Percentiles rank a stretch among this genome's conserved stretches.
Evolutionary conservation across 129 eudicot species (phyloP).

Genomic region (Flaveria trinervia): DNA sequence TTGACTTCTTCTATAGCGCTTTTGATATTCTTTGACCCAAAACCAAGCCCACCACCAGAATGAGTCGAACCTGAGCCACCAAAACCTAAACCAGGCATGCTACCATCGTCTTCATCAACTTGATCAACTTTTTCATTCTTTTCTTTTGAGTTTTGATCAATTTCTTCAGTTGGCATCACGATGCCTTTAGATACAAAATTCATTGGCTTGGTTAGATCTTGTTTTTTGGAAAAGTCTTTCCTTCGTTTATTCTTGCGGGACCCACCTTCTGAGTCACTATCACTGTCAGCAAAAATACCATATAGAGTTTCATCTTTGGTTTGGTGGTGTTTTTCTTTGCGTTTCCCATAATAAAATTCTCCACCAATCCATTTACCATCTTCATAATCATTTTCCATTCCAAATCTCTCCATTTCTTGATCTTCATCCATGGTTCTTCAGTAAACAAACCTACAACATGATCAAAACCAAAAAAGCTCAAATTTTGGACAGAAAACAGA

Average conservation of each 20-base stretch:
- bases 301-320: slow-evolving; percentile 76
- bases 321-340: slow-evolving; percentile 61
- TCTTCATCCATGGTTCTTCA: slow-evolving; percentile 62
- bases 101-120: slow-evolving; percentile 41
- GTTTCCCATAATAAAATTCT: slow-evolving; percentile 66
- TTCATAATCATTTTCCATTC: slow-evolving; percentile 85
- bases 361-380: slow-evolving; percentile 82
- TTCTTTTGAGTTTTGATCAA: slow-evolving; percentile 48
- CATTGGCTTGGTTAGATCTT: slow-evolving; percentile 70
- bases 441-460: slow-evolving; percentile 27
- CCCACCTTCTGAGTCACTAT: slow-evolving; percentile 57
- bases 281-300: slow-evolving; percentile 75
- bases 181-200: slow-evolving; percentile 65
- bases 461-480: slow-evolving; percentile 5
- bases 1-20: slow-evolving; percentile 22
- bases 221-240: slow-evolving; percentile 47
- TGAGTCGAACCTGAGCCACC: slow-evolving; percentile 29
- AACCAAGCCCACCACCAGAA: slow-evolving; percentile 45
- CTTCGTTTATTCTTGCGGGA: slow-evolving; percentile 51
- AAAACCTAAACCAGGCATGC: slow-evolving; percentile 39
- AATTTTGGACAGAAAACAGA: not conserved
- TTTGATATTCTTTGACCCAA: slow-evolving; percentile 21
- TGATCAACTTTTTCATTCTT: slow-evolving; percentile 37
- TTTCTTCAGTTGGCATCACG: slow-evolving; percentile 65
- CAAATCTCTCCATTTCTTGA: slow-evolving; percentile 87